A percentile compares a stretch with the other conserved stretches of the same genome.
These are phyloP conservation scores for Cystoisospora suis DNA, from an alignment of 169 alveolate species.

Conservation along the genomic window DNA sequence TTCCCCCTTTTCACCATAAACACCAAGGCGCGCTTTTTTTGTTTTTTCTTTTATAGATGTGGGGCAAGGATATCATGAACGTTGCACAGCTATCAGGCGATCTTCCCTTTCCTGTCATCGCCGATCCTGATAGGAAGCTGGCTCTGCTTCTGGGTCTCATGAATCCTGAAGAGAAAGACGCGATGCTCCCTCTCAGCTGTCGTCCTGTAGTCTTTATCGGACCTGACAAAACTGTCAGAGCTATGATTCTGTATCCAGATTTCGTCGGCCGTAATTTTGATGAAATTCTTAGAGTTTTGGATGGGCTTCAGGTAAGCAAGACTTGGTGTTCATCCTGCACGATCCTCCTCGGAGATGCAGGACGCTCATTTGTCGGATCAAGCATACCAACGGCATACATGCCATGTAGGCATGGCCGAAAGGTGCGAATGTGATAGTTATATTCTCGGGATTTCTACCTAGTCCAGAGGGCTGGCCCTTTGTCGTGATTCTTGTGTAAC, in stretches of 20 bases:
- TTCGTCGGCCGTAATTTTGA: conserved; percentile 78
- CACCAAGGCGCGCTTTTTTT: too few relatives aligned
- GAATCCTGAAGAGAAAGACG: conserved; percentile 77
- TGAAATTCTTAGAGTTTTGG: conserved; percentile 79
- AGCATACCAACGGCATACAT: too few relatives aligned
- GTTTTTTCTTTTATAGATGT: conserved; percentile 14
- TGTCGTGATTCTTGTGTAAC: too few relatives aligned
- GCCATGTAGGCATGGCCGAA: too few relatives aligned
- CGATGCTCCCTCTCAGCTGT: conserved; percentile 79
- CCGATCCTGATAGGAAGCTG: conserved; percentile 70
- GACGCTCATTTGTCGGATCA: too few relatives aligned
- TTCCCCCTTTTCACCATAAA: too few relatives aligned
- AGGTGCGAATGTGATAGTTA: too few relatives aligned
- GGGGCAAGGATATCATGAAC: conserved; percentile 61
- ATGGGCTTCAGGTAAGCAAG: conserved; percentile 71
- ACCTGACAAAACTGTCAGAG: conserved; percentile 71
- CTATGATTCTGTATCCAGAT: conserved; percentile 77
- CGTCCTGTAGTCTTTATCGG: conserved; percentile 77
- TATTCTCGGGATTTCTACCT: too few relatives aligned
- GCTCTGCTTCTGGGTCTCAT: conserved; percentile 74
- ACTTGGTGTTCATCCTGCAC: background rate
- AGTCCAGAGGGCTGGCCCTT: too few relatives aligned
- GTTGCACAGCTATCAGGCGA: conserved; percentile 49
- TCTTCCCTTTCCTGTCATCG: conserved; percentile 68
- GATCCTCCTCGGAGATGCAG: too few relatives aligned